phyloP scores from a whole-genome alignment of 148 eudicot species.

The Diospyros lotus region DNA sequence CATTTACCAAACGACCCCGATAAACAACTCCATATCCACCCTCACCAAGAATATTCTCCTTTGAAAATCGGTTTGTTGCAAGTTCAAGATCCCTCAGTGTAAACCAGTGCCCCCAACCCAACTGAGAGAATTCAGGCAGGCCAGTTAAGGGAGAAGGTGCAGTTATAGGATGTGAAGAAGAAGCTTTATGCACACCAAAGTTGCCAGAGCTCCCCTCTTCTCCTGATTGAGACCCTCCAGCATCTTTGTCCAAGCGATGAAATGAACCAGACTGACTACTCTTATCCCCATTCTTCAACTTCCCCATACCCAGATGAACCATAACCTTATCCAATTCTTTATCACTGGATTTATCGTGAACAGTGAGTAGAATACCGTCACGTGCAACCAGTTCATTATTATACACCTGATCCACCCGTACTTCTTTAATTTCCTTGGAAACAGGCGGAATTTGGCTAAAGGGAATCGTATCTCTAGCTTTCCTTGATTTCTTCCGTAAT shows the following conservation, averaged over 20 bases:
- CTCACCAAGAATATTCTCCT: slow-evolving; percentile 40
- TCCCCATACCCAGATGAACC: slow-evolving; percentile 35
- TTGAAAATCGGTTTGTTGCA: slow-evolving; percentile 38
- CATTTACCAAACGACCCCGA: slow-evolving; percentile 35
- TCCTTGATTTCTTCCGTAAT: slow-evolving; percentile 25
- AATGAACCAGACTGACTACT: slow-evolving; percentile 31
- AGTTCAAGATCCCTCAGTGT: slow-evolving; percentile 35
- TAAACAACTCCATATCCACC: slow-evolving; percentile 56
- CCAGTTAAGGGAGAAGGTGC: slow-evolving; percentile 42
- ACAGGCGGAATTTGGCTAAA: slow-evolving; percentile 35
- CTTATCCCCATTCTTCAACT: slow-evolving; percentile 23
- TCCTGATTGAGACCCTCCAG: slow-evolving; percentile 32
- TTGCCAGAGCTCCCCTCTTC: slow-evolving; percentile 38
- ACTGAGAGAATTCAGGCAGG: slow-evolving; percentile 34
- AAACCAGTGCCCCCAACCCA: slow-evolving; percentile 51
- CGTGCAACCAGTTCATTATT: slow-evolving; percentile 30
- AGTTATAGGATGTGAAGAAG: slow-evolving; percentile 27
- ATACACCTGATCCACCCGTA: slow-evolving; percentile 33
- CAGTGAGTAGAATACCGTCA: slow-evolving; percentile 37
- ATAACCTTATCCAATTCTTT: slow-evolving; percentile 34
- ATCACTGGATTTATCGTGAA: slow-evolving; percentile 33
- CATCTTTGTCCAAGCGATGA: slow-evolving; percentile 23
- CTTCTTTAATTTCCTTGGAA: slow-evolving; percentile 42
- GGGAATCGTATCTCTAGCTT: slow-evolving; percentile 20
- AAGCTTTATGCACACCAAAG: slow-evolving; percentile 17